Evolutionary conservation across 495 filamentous ascomycete species (phyloP), one percentile per base, ranked within the genome.

Genomic region (Jackrogersella multiformis): DNA sequence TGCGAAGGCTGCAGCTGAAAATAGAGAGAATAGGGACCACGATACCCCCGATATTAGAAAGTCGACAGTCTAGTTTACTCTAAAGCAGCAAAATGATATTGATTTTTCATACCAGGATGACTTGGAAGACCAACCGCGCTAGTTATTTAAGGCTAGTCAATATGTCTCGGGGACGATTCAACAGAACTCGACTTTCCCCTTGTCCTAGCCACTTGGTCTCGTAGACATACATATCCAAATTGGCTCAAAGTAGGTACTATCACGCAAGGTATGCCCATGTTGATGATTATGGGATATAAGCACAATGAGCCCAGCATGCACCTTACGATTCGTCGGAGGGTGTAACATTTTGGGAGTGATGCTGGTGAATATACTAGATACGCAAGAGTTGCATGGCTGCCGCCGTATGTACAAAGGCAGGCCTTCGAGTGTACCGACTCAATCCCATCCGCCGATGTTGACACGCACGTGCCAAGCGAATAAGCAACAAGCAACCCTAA

Each of bases 361-460:
- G 15, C 34, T 24, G 16, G 53, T 39, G 32, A 24, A 55, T 58
- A 55, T 64, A 61, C 35, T 60, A 59, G 56, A 61, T 51, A 54
- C 28, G 49, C 18, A 56, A 56, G 58, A 67, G 59, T 60, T 64
- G 45, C 63, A 68, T 64, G 18, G 21, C 52, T 67, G 3, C 41
- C 64, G 64, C 46, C 34, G 20, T 69, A 72, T 69, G 57, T 72
- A 72, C 65, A 72, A 62, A 62, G 35, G 36, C 56, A 49, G 26
- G 51, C 55, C 49, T 49, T 51, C 45, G 52, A 63, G 32, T 57
- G 35, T 57, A 35, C 53, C 39, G 30, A 42, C 52, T 42, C 28
- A 28, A 28, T 41, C 67, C 26, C 28, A 20, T 56, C 41, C 45
- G 30, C 16, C 18, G 32, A 23, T 44, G 32, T 21, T 15, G 8